Conservation (phyloP, 2,329 filamentous ascomycete species). For the Neopestalotiopsis sp. region DNA sequence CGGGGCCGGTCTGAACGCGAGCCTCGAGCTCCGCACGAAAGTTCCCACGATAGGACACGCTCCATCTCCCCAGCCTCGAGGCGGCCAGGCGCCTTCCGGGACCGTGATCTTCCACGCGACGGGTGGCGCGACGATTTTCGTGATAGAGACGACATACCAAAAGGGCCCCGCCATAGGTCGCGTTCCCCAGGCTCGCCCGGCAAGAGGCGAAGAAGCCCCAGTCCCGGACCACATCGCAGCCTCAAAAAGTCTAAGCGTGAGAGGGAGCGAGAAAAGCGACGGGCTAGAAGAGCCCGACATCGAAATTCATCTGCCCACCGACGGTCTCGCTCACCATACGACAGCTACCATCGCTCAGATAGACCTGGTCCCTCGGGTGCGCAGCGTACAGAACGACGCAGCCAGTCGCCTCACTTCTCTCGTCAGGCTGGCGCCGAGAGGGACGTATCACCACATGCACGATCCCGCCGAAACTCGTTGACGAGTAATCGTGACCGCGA, state of each 20-base stretch:
- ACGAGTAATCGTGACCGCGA: slow-evolving; percentile 33
- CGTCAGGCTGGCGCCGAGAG: slow-evolving; percentile 30
- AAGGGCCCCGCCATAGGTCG: slow-evolving; percentile 36
- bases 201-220: slow-evolving; percentile 50
- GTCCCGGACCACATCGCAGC: slow-evolving; percentile 41
- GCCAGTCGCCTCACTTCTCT: slow-evolving; percentile 32
- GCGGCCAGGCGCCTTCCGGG: slow-evolving; percentile 29
- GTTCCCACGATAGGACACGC: slow-evolving; percentile 28
- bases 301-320: slow-evolving; percentile 29
- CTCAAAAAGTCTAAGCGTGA: slow-evolving; percentile 49
- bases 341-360: slow-evolving; percentile 30
- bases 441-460: slow-evolving; percentile 24
- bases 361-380: slow-evolving; percentile 29
- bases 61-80: slow-evolving; percentile 32
- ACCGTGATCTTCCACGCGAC: slow-evolving; percentile 30
- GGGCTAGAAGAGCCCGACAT: slow-evolving; percentile 26
- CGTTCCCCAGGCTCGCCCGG: slow-evolving; percentile 42
- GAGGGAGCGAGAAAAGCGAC: slow-evolving; percentile 33
- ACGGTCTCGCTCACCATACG: slow-evolving; percentile 35
- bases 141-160: slow-evolving; percentile 41
- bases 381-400: slow-evolving; percentile 30
- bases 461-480: slow-evolving; percentile 28
- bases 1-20: slow-evolving; percentile 39
- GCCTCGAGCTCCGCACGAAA: slow-evolving; percentile 28
- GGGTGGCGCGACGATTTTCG: slow-evolving; percentile 34